Evolutionary conservation across 2,329 filamentous ascomycete species (phyloP).

Genomic region (Clonostachys rosea): DNA sequence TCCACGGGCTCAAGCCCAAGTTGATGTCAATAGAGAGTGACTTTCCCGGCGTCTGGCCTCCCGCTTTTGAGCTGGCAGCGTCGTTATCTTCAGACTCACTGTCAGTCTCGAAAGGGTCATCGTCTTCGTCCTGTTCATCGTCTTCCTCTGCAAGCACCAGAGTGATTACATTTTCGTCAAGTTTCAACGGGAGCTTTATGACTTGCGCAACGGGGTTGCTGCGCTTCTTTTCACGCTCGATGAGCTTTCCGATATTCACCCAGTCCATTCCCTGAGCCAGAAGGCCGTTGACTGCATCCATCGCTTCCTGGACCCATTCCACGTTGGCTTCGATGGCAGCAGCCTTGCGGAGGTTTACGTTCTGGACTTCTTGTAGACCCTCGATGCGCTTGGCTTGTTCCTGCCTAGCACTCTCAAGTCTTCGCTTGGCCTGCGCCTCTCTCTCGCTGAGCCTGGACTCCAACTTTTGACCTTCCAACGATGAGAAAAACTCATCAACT

Average conservation of each 20-base stretch:
- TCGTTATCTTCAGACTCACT: constrained; percentile 40
- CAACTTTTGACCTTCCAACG: constrained; percentile 87
- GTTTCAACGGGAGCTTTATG: constrained; percentile 81
- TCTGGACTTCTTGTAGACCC: constrained; percentile 75
- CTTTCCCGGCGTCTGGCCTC: constrained; percentile 39
- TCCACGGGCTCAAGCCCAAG: constrained; percentile 76
- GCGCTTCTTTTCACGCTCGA: constrained; percentile 79
- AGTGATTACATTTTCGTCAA: constrained; percentile 86
- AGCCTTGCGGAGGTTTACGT: constrained; percentile 81
- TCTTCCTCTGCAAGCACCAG: constrained; percentile 70
- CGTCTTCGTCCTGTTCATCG: constrained; percentile 56
- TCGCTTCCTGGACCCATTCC: constrained; percentile 87
- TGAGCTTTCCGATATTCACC: constrained; percentile 82
- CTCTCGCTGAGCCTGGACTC: constrained; percentile 79
- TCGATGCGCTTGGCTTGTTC: constrained; percentile 85
- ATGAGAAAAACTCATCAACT: constrained; percentile 96
- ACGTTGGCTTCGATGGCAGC: constrained; percentile 87
- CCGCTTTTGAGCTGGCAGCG: constrained; percentile 18
- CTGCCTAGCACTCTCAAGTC: constrained; percentile 76
- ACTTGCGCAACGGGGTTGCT: constrained; percentile 82
- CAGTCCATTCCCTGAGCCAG: constrained; percentile 95
- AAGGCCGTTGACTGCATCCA: constrained; percentile 88
- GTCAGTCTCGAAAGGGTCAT: constrained; percentile 61
- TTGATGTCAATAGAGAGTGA: constrained; percentile 77
- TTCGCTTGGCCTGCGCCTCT: constrained; percentile 75